Conservation (phyloP, 139 green algal species). For the Pleodorina starrii region DNA sequence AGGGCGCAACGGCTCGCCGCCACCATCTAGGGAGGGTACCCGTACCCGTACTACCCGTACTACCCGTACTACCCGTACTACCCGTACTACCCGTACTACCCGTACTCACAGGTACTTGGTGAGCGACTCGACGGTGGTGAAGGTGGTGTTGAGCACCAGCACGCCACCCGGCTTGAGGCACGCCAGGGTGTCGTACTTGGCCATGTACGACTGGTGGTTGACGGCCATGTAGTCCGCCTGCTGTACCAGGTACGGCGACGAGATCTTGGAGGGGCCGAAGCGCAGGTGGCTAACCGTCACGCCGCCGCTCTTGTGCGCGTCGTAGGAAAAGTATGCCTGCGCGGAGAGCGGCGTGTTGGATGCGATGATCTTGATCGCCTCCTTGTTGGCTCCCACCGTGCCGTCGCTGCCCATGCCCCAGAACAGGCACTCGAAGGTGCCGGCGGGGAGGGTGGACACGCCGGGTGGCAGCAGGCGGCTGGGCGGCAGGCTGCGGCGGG, state of each 20-base stretch:
- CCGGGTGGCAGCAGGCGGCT: conserved; percentile 44
- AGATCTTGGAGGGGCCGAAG: conserved; percentile 66
- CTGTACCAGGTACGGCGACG: conserved; percentile 65
- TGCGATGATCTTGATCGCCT: conserved; percentile 76
- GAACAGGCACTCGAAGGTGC: conserved; percentile 74
- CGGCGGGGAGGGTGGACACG: conserved; percentile 55
- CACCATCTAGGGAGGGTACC: too few relatives aligned
- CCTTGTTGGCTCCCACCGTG: conserved; percentile 78
- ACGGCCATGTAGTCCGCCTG: conserved; percentile 68
- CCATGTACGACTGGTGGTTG: conserved; percentile 56
- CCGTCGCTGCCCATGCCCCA: conserved; percentile 75
- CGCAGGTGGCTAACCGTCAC: conserved; percentile 73
- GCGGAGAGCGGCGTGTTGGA: conserved; percentile 51
- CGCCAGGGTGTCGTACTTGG: conserved; percentile 69
- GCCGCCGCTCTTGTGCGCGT: conserved; percentile 72
- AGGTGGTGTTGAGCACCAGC: conserved; percentile 70
- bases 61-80: too few relatives aligned
- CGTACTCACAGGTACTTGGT: conserved; percentile 33
- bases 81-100: not conserved
- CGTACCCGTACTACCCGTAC: too few relatives aligned
- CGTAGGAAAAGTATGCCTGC: conserved; percentile 73
- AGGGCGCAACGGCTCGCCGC: too few relatives aligned
- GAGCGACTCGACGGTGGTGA: conserved; percentile 52
- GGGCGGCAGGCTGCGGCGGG: conserved; percentile 55
- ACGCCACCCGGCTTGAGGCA: conserved; percentile 60